Base-by-base conservation (phyloP, 768 basidiomycete species). In the Kwoniella sp. region DNA sequence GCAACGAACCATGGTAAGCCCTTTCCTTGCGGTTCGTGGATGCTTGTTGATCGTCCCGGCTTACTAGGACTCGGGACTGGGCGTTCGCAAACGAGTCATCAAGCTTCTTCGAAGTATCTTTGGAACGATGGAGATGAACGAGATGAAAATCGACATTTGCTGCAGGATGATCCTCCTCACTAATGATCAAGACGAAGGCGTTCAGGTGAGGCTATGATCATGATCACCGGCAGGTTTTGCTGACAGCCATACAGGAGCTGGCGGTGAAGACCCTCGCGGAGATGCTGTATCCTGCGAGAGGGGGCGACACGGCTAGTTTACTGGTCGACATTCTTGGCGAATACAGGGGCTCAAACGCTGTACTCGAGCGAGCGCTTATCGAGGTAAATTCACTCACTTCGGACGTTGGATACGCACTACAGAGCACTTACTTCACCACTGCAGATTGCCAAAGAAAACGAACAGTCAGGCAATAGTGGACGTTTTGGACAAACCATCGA, bases 41-140 rank as follows among this genome's bases (percentile, higher is more conserved):
- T 7, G 14, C 3, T 6, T 17, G 39, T 52, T 48, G 28, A 48
- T 14, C 5, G 20, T 19, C 5, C 12, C 19, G 7, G 41, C 3
- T 22, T 22, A 17, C 29, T 59, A 96, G 93, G 95, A 99, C 70
- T 87, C 92, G 46, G 93, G 95, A 5, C 79, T 98, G 15, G 83
- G 84, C 27, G 95, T 99, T 3, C 81, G 95, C 26, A 96, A 96
- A 71, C 84, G 93, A 3, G 93, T 98, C 46, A 88, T 99, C 78
- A 98, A 93, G 76, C 78, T 99, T 1, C 79, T 99, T 32, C 88
- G 86, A 71, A 80, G 83, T 0, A 87, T 90, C 59, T 92, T 92
- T 66, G 63, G 73, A 1, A 81, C 84, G 17, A 82, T 84, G 2
- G 78, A 81, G 14, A 82, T 85, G 45, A 76, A 79, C 29, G 65